Evolutionary conservation across 345 rosid genomes (phyloP), one percentile per base, ranked within the genome.

Genomic region (Bruguiera parviflora): DNA sequence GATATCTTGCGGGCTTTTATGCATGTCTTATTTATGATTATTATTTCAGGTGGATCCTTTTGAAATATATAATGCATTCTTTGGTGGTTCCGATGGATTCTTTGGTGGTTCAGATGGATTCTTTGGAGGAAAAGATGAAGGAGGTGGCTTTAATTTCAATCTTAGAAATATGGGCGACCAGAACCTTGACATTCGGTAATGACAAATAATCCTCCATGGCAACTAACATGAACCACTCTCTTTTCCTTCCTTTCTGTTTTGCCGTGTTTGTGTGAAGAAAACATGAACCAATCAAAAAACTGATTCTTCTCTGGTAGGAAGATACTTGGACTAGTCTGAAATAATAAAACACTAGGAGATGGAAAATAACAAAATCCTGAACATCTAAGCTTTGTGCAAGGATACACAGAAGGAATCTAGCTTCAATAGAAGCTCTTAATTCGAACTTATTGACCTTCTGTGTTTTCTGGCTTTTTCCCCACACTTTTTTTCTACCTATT

Each of bases 161-260:
- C 71, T 88, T 58, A 77, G 85, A 78, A 79, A 81, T 67, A 81
- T 64, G 65, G 84, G 88, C 73, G 80, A 79, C 66, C 60, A 66
- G 19, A 84, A 79, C 69, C 96, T 91, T 78, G 96, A 94, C 73
- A 85, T 91, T 70, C 67, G 88, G 98, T 94, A 86, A 80, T 53
- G 65, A 65, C 25, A 15, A 46, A 13, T 57, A 57, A 9, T 16
- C 52, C 25, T 35, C 21, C 28, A 28, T 22, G 49, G 27, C 24
- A 6, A 22, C 5, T 6, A 21, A 32, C 8, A 20, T n/a, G n/a
- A n/a, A 10, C 6, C 3, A 13, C 13, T 55, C 8, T 2, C 27
- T n/a, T 63, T 31, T 71, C 8, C 15, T 70, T 70, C 19, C 6
- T 24, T 60, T 21, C 2, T 7, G 32, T 56, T 33, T 4, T 2